Base-by-base conservation (phyloP, 192 early-diverging fungal genomes). In the Borealophlyctis nickersoniae region DNA sequence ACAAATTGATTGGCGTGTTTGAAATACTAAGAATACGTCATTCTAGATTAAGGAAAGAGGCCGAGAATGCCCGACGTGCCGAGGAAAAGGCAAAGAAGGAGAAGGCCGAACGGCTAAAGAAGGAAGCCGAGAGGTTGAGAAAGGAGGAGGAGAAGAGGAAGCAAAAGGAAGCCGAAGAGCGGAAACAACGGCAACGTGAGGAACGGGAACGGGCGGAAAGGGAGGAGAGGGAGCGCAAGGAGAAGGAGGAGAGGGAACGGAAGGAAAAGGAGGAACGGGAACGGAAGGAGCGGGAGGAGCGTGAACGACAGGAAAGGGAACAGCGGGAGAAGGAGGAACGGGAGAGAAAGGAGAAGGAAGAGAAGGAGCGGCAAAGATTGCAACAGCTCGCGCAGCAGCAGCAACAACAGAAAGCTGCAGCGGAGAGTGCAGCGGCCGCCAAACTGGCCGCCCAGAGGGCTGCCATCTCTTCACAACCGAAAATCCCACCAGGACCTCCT, bases 81-180 rank as follows among this genome's bases (percentile, higher is more conserved):
- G 63, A 59, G 19, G 73, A 70, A 36, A 63, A 65, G 22, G 56
- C 50, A 1, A 54, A 36, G 2, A 50, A 54, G 4, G 79, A 79
- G 29, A 79, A 83, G 55, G 78, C 86, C 49, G 73, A 81, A 66
- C 72, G 79, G 33, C 28, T 69, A 27, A 72, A 73, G 28, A 74
- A 82, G 62, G 80, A 83, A 65, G 73, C 74, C 0, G 85, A 85
- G 54, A 75, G 81, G 4, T 52, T 73, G 2, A 78, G 77, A 19
- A 87, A 85, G 63, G 87, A 88, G 30, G 85, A 86, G 57, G 83
- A 86, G 32, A 78, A 83, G 65, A 73, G 72, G 27, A 67, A 61
- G 45, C 63, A 73, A 30, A 60, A 65, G 23, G 80, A 81, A 65
- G 70, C 66, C 14, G 75, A 80, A 48, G 69, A 70, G 51, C 29